Percentiles rank a stretch among this genome's conserved stretches.
These are phyloP conservation scores for Phytophthora niederhauseri DNA, from an alignment of 352 stramenopile species.

Conservation along the genomic window DNA sequence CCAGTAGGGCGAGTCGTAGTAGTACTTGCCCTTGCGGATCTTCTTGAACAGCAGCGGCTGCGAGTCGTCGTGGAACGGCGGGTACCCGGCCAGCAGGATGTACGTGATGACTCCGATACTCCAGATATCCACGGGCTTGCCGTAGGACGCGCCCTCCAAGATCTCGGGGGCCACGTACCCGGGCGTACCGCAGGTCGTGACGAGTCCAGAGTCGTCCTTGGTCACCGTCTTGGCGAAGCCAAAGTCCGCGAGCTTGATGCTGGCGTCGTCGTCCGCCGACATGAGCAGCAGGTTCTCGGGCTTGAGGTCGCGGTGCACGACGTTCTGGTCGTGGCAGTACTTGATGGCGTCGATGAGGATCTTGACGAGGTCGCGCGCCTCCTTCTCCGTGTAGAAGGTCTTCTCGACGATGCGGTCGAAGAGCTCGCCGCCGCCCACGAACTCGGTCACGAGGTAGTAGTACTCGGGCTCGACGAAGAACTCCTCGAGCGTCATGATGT, in stretches of 20 bases:
- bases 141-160: conserved; percentile 79
- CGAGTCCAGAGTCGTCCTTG: conserved; percentile 61
- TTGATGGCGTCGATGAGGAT: conserved; percentile 81
- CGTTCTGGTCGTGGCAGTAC: conserved; percentile 89
- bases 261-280: conserved; percentile 84
- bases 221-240: conserved; percentile 91
- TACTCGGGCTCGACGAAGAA: conserved; percentile 91
- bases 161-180: conserved; percentile 89
- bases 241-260: conserved; percentile 94
- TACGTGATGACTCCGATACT: conserved; percentile 89
- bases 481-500: conserved; percentile 92
- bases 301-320: conserved; percentile 86
- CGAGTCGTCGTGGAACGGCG: conserved; percentile 94
- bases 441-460: conserved; percentile 92
- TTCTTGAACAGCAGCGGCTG: conserved; percentile 92
- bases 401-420: conserved; percentile 93
- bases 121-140: conserved; percentile 88
- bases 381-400: conserved; percentile 87
- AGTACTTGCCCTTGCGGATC: conserved; percentile 87
- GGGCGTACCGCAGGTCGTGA: conserved; percentile 77
- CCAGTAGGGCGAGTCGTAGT: conserved; percentile 91
- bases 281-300: conserved; percentile 90
- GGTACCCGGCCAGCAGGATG: conserved; percentile 90
- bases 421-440: conserved; percentile 85
- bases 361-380: conserved; percentile 84